Evolutionary conservation across 495 filamentous ascomycete species (phyloP).

Genomic region (Bacidia rubella): DNA sequence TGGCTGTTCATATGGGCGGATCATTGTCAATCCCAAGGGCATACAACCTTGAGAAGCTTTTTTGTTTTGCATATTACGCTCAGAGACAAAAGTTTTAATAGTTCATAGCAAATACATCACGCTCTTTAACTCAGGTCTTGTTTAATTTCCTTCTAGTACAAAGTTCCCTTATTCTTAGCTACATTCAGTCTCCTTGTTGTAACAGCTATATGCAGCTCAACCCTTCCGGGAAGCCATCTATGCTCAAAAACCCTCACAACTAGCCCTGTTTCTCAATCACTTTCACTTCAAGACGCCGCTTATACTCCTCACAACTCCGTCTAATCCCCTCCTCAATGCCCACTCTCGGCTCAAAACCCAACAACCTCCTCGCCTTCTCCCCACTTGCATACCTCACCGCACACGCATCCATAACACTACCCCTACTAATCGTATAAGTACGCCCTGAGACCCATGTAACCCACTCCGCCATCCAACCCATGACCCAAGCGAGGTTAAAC

Average conservation of each 20-base stretch:
- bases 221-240: no score
- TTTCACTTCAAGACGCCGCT: background rate
- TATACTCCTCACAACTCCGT: slow-evolving; percentile 32
- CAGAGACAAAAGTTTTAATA: no score
- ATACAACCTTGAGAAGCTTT: background rate
- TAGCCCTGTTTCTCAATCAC: no score
- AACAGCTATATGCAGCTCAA: no score
- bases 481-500: slow-evolving; percentile 32
- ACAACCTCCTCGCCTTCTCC: slow-evolving; percentile 39
- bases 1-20: background rate
- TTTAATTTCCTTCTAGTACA: no score
- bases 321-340: slow-evolving; percentile 41
- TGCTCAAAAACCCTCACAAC: no score
- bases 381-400: slow-evolving; percentile 41
- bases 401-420: slow-evolving; percentile 43
- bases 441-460: slow-evolving; percentile 38
- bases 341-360: slow-evolving; percentile 46
- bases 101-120: no score
- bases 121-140: no score
- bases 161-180: no score
- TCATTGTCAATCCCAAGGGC: background rate
- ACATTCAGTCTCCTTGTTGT: no score
- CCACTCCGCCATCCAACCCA: slow-evolving; percentile 35
- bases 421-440: slow-evolving; percentile 38
- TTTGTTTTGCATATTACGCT: background rate